A percentile compares a stretch with the other conserved stretches of the same genome.
These are phyloP conservation scores for Amanita rubescens DNA, from an alignment of 768 basidiomycete genomes.

Conservation along the genomic window DNA sequence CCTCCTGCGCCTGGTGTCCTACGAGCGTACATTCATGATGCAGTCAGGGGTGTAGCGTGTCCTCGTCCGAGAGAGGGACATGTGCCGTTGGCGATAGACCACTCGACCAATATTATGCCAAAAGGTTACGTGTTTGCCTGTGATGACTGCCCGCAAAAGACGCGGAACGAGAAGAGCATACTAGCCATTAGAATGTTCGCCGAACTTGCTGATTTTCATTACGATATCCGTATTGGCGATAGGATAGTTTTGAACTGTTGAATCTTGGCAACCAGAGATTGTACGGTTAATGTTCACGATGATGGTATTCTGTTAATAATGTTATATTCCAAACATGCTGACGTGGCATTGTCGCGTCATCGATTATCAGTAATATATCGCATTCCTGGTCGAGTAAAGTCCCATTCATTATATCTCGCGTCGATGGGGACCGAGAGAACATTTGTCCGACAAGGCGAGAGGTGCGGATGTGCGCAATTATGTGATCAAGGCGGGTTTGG, in stretches of 20 bases:
- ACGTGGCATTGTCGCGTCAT: too few relatives aligned
- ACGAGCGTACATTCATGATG: neutral
- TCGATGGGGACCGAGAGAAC: too few relatives aligned
- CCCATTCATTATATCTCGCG: too few relatives aligned
- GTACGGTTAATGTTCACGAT: too few relatives aligned
- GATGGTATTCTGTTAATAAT: too few relatives aligned
- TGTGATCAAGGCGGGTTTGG: too few relatives aligned
- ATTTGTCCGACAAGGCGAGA: too few relatives aligned
- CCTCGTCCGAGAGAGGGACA: neutral
- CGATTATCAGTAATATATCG: too few relatives aligned
- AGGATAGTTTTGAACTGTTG: neutral
- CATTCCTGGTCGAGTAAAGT: too few relatives aligned
- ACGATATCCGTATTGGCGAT: neutral
- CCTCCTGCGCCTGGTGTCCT: neutral
- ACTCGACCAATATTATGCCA: slow-evolving; percentile 1
- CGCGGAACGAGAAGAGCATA: neutral
- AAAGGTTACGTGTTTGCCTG: neutral
- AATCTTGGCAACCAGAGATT: too few relatives aligned
- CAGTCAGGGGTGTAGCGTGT: neutral
- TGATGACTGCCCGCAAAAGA: neutral
- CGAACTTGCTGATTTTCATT: neutral
- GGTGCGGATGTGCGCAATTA: too few relatives aligned
- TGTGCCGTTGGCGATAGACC: neutral
- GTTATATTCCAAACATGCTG: too few relatives aligned
- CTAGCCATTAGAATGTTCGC: neutral